Evolutionary conservation across 2,329 filamentous ascomycete species (phyloP).

Genomic region (Sarocladium kiliense): DNA sequence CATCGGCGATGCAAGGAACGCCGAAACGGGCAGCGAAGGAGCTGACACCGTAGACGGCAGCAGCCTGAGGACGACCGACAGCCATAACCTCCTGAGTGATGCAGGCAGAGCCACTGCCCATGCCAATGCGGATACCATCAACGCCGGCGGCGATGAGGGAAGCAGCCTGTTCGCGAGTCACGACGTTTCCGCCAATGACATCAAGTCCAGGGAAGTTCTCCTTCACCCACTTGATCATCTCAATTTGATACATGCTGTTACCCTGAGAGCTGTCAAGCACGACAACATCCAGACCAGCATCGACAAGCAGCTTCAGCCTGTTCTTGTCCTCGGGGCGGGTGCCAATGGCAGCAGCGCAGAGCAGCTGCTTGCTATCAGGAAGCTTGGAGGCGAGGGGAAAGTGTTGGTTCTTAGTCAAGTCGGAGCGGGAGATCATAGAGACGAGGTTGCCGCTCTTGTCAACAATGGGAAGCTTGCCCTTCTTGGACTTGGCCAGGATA

Average conservation of each 20-base stretch:
- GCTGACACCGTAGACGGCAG: slow-evolving; percentile 85
- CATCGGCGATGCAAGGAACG: slow-evolving; percentile 96
- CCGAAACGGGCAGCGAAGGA: slow-evolving; percentile 88
- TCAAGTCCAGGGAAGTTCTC: slow-evolving; percentile 77
- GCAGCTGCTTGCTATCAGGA: slow-evolving; percentile 93
- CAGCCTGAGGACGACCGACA: slow-evolving; percentile 91
- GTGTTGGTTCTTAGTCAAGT: slow-evolving; percentile 97
- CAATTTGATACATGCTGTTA: slow-evolving; percentile 97
- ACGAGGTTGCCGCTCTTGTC: slow-evolving; percentile 80
- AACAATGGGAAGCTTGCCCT: slow-evolving; percentile 94
- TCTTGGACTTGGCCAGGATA: slow-evolving; percentile 92
- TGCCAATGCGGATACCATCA: slow-evolving; percentile 95
- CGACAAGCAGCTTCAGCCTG: slow-evolving; percentile 80
- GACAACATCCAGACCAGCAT: slow-evolving; percentile 92
- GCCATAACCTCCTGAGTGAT: slow-evolving; percentile 99
- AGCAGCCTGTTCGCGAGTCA: slow-evolving; percentile 94
- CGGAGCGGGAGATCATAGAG: slow-evolving; percentile 88
- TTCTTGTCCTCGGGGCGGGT: slow-evolving; percentile 90
- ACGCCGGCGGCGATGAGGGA: slow-evolving; percentile 87
- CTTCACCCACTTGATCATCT: slow-evolving; percentile 98
- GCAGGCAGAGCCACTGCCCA: slow-evolving; percentile 96
- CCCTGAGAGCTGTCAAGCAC: slow-evolving; percentile 95
- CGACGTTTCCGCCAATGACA: slow-evolving; percentile 97
- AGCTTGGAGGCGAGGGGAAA: slow-evolving; percentile 96
- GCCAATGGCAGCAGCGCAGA: slow-evolving; percentile 91